These are phyloP conservation scores for Claviceps capensis DNA, from an alignment of 2,329 filamentous ascomycete genomes.

Conservation along the genomic window DNA sequence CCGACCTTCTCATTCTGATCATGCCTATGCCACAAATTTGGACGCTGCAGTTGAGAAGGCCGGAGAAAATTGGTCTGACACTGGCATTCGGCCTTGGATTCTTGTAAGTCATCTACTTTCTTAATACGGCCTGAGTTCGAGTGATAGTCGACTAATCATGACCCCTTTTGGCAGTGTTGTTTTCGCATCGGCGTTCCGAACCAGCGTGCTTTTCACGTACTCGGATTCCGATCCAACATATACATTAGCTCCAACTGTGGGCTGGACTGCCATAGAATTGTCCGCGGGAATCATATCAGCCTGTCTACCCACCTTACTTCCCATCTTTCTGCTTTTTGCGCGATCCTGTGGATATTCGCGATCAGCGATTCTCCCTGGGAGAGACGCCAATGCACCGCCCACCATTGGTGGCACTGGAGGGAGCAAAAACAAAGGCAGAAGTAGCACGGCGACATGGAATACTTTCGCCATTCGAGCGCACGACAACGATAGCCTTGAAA, in stretches of 20 bases:
- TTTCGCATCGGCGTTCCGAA: constrained; percentile 34
- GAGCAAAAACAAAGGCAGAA: constrained; percentile 6
- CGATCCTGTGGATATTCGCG: constrained; percentile 26
- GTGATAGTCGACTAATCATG: neutral
- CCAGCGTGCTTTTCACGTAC: constrained; percentile 32
- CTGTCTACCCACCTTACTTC: constrained; percentile 37
- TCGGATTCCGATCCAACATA: constrained; percentile 26
- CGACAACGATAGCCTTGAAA: constrained; percentile 6
- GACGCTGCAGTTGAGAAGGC: constrained; percentile 26
- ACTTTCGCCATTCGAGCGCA: constrained; percentile 5
- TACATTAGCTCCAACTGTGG: constrained; percentile 29
- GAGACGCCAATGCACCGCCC: constrained; percentile 9
- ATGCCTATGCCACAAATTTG: constrained; percentile 32
- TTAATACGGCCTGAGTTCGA: neutral
- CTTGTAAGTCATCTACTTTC: constrained; percentile 21
- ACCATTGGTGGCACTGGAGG: constrained; percentile 12
- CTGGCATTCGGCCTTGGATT: constrained; percentile 30
- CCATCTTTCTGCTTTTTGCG: constrained; percentile 25
- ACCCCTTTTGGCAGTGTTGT: constrained; percentile 22
- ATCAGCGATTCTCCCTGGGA: constrained; percentile 13
- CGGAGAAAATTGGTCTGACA: constrained; percentile 29
- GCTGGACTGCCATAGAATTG: constrained; percentile 36
- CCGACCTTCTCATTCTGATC: constrained; percentile 30
- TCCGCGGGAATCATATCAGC: constrained; percentile 37
- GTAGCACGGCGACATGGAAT: constrained; percentile 8